phyloP scores from a whole-genome alignment of 495 filamentous ascomycete species.

The Xylaria palmicola region DNA sequence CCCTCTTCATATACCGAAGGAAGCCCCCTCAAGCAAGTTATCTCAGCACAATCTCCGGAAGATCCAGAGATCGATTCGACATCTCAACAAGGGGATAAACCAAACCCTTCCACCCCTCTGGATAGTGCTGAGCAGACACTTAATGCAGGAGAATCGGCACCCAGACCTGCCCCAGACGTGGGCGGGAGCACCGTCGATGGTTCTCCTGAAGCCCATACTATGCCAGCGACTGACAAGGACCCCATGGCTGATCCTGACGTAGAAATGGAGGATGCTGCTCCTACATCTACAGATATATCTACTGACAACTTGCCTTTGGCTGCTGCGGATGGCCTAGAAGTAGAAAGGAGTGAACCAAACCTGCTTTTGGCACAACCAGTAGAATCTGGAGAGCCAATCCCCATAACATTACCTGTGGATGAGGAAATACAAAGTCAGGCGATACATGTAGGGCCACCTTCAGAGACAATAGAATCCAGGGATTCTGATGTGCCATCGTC shows the following conservation, averaged over 20 bases:
- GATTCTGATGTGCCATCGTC: not conserved
- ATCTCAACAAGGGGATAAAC: not conserved
- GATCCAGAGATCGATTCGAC: conserved; percentile 2
- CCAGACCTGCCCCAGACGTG: not conserved
- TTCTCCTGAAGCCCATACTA: not conserved
- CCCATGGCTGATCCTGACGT: not conserved
- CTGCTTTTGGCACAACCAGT: not conserved
- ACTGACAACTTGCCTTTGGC: not conserved
- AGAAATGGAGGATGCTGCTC: conserved; percentile 5
- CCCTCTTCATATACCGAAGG: conserved; percentile 39
- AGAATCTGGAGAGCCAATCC: not conserved
- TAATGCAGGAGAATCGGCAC: not conserved
- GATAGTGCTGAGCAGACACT: not conserved
- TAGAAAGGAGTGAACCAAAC: not conserved
- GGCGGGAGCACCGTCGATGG: not conserved
- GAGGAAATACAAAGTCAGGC: not conserved
- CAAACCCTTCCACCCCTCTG: not conserved
- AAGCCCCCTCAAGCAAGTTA: conserved; percentile 48
- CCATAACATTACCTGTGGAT: not conserved
- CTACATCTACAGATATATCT: not conserved
- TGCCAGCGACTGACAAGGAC: not conserved
- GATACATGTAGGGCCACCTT: not conserved
- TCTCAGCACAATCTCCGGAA: conserved; percentile 26
- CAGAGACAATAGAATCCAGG: not conserved
- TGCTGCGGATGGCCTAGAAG: not conserved